A percentile compares a stretch with the other conserved stretches of the same genome.
Evolutionary conservation across 192 early-diverging fungal species (phyloP).

Genomic region (Backusella mclennaniae): DNA sequence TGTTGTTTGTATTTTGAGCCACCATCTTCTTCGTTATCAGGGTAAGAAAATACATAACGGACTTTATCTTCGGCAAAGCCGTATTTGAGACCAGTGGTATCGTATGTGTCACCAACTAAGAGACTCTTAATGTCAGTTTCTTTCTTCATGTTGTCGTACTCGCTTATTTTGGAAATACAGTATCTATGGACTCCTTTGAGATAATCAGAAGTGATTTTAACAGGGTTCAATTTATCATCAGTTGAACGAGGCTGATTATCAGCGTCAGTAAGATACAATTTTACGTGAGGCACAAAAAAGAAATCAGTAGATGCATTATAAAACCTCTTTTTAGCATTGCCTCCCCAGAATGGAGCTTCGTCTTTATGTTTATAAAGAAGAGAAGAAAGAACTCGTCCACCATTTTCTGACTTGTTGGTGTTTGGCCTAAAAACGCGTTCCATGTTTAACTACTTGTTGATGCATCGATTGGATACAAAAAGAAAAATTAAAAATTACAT

Average conservation of each 20-base stretch:
- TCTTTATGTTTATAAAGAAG: background rate
- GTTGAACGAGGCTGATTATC: background rate
- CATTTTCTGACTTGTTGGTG: background rate
- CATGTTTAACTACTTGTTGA: background rate
- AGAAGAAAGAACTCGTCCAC: background rate
- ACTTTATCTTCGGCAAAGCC: background rate
- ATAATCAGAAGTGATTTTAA: background rate
- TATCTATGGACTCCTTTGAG: background rate
- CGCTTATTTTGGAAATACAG: background rate
- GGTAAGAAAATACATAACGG: background rate
- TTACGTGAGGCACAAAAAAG: background rate
- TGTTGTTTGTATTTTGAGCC: background rate
- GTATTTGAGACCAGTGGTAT: background rate
- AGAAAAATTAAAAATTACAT: background rate
- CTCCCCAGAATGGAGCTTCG: background rate
- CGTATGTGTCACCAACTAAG: background rate
- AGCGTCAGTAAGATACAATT: background rate
- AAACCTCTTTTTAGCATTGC: background rate
- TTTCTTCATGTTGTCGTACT: background rate
- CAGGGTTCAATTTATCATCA: background rate
- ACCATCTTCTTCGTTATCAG: background rate
- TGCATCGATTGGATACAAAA: background rate
- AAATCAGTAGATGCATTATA: background rate
- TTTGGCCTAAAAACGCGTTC: background rate
- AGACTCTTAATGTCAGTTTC: background rate